These are phyloP conservation scores for Catunica adiposa DNA, from an alignment of 2,329 filamentous ascomycete species.

Conservation along the genomic window DNA sequence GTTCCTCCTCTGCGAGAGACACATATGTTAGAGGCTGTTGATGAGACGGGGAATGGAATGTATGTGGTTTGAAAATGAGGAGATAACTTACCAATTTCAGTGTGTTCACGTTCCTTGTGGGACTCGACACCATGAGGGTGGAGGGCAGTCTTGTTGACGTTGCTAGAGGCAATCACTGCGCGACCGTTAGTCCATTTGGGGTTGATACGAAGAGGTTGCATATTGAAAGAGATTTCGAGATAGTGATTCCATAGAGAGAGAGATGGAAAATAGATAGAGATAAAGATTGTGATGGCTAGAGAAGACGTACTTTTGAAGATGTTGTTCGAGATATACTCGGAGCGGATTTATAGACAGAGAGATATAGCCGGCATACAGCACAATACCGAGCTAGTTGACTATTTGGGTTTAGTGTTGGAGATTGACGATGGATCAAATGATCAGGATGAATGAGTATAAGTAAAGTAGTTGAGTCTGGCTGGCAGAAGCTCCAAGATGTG, in stretches of 20 bases:
- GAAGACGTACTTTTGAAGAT: constrained; percentile 5
- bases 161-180: constrained; percentile 35
- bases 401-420: not conserved
- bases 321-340: not conserved
- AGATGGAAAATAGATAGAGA: not conserved
- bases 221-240: not conserved
- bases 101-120: constrained; percentile 54
- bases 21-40: constrained; percentile 13
- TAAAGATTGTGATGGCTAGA: not conserved
- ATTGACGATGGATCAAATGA: not conserved
- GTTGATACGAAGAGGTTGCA: constrained; percentile 4
- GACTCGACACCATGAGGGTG: constrained; percentile 87
- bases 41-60: not conserved
- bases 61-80: not conserved
- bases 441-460: not conserved
- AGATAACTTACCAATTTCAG: constrained; percentile 52
- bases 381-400: not conserved
- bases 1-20: constrained; percentile 54
- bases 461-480: not conserved
- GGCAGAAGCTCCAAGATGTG: not conserved
- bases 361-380: not conserved
- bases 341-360: not conserved
- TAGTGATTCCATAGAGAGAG: not conserved
- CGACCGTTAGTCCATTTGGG: constrained; percentile 8
- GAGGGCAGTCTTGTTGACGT: constrained; percentile 80